phyloP scores from a whole-genome alignment of 129 eudicot species.

The Chrysanthemum lavandulifolium region DNA sequence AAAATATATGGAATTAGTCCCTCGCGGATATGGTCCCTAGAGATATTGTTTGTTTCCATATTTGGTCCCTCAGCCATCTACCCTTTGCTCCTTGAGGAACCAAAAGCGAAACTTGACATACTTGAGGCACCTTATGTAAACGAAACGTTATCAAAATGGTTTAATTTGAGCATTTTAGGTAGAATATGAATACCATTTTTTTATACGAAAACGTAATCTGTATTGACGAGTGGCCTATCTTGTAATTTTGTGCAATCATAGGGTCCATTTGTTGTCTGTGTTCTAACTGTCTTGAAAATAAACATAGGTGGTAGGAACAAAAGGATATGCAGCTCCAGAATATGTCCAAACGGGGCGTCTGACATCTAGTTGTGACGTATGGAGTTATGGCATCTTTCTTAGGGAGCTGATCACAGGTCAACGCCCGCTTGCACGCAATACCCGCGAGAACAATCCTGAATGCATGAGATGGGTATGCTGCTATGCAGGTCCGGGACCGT shows the following conservation, averaged over 20 bases:
- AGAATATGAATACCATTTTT: too few species aligned
- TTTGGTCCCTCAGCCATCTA: too few species aligned
- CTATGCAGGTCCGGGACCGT: conserved; percentile 38
- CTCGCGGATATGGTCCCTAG: too few species aligned
- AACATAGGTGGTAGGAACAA: conserved; percentile 58
- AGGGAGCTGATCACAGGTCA: conserved; percentile 67
- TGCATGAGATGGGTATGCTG: conserved; percentile 61
- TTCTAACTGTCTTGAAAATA: neutral
- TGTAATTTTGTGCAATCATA: too few species aligned
- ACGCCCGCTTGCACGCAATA: conserved; percentile 44
- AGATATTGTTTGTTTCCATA: too few species aligned
- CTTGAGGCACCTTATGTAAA: too few species aligned
- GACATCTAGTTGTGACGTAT: conserved; percentile 53
- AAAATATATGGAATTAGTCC: too few species aligned
- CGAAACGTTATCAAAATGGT: neutral
- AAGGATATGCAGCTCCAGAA: conserved; percentile 76
- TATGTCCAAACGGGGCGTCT: conserved; percentile 39
- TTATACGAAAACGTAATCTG: neutral
- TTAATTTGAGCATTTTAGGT: neutral
- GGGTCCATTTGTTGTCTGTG: too few species aligned
- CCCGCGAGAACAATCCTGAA: conserved; percentile 50
- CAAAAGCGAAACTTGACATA: too few species aligned
- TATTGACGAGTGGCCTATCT: neutral
- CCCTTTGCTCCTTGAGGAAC: too few species aligned
- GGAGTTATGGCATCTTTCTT: conserved; percentile 69